These are phyloP conservation scores for Mycena crocata DNA, from an alignment of 768 basidiomycete species.

Conservation along the genomic window DNA sequence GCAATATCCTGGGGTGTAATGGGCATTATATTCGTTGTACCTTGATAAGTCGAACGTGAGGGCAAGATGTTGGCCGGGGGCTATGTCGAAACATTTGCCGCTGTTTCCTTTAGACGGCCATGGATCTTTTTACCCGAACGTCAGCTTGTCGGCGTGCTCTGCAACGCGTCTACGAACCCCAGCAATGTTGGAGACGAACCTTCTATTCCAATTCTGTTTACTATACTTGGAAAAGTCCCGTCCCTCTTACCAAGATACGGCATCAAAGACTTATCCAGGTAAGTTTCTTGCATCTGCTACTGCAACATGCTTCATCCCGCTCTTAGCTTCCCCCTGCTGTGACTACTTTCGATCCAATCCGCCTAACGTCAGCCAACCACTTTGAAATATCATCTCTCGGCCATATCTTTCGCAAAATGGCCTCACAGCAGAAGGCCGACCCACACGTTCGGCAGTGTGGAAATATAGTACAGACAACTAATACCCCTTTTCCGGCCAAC, in stretches of 20 bases:
- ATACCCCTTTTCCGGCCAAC: background rate
- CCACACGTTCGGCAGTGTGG: constrained; percentile 19
- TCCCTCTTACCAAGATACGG: background rate
- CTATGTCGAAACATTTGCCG: too few relatives aligned
- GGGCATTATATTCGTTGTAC: too few relatives aligned
- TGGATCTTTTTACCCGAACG: background rate
- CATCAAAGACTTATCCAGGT: too few relatives aligned
- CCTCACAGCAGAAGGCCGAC: background rate
- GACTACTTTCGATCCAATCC: constrained; percentile 19
- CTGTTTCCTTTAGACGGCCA: too few relatives aligned
- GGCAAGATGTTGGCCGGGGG: too few relatives aligned
- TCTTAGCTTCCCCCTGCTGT: constrained; percentile 7
- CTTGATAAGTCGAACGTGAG: too few relatives aligned
- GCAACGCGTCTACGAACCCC: background rate
- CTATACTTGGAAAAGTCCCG: background rate
- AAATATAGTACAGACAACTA: background rate
- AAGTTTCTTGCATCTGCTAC: background rate
- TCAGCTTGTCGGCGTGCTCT: background rate
- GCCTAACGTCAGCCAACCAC: background rate
- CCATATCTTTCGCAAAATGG: background rate
- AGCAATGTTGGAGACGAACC: background rate
- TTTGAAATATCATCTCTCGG: constrained; percentile 15
- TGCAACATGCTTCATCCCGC: background rate
- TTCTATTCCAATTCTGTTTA: background rate
- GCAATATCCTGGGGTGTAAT: constrained; percentile 26